phyloP scores from a whole-genome alignment of 257 asterid genomes.

The Salvia hispanica region DNA sequence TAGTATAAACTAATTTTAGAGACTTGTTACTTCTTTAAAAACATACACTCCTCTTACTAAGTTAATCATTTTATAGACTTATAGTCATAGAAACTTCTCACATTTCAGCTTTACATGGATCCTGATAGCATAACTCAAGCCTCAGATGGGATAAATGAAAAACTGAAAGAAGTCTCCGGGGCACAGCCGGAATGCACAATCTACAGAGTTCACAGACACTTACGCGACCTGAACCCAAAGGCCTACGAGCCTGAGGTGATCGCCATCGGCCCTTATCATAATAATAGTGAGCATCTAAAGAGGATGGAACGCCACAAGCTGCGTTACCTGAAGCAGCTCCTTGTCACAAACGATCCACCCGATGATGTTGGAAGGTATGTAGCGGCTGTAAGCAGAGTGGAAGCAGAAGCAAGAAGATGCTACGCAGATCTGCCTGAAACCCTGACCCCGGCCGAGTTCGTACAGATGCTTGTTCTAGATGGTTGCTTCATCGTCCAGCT shows the following conservation, averaged over 20 bases:
- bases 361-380: not conserved
- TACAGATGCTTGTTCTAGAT: no score
- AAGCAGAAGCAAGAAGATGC: no score
- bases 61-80: no score
- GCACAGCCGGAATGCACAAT: not conserved
- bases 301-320: conserved; percentile 2
- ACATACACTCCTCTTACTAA: no score
- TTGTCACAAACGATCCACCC: not conserved
- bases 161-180: not conserved
- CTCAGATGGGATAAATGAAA: not conserved
- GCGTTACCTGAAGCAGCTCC: conserved; percentile 7
- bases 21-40: no score
- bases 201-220: conserved; percentile 5
- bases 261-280: conserved; percentile 18
- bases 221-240: not conserved
- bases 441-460: no score
- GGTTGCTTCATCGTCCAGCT: no score
- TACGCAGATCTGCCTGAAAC: no score
- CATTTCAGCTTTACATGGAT: not conserved
- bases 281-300: not conserved
- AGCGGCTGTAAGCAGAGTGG: no score
- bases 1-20: no score
- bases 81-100: no score
- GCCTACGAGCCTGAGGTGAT: conserved; percentile 1
- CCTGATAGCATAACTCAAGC: not conserved